A percentile compares a stretch with the other conserved stretches of the same genome.
Conservation (phyloP, 1,139 yeast genomes). For the Yamadazyma blattariae region DNA sequence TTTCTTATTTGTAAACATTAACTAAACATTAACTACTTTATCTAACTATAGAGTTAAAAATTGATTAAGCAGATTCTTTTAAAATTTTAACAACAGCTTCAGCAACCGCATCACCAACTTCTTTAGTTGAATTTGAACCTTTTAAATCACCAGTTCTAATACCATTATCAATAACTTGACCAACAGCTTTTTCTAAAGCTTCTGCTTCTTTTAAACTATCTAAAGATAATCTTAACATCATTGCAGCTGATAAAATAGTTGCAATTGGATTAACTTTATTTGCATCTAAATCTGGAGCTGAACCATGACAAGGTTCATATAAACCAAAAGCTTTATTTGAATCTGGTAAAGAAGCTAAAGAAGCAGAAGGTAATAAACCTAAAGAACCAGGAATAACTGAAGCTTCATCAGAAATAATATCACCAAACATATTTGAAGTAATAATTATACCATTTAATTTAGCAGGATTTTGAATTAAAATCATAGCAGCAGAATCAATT, state of each 20-base stretch:
- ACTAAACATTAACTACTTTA: too few relatives aligned
- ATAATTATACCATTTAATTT: conserved; percentile 87
- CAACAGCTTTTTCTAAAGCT: conserved; percentile 87
- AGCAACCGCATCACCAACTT: conserved; percentile 92
- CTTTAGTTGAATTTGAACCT: conserved; percentile 74
- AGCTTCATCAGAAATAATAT: conserved; percentile 95
- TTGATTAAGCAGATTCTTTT: conserved; percentile 2
- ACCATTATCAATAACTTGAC: conserved; percentile 74
- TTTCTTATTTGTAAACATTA: too few relatives aligned
- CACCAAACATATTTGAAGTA: conserved; percentile 97
- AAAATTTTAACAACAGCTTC: conserved; percentile 64
- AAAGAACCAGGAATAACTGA: conserved; percentile 96
- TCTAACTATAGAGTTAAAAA: too few relatives aligned
- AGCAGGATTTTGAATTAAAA: conserved; percentile 85
- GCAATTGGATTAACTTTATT: conserved; percentile 95
- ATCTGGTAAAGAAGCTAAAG: conserved; percentile 93
- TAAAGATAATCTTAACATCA: conserved; percentile 92
- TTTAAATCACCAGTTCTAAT: conserved; percentile 89
- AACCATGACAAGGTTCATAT: conserved; percentile 98
- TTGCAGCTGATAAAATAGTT: conserved; percentile 89
- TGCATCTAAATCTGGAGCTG: conserved; percentile 89
- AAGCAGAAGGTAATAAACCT: conserved; percentile 94
- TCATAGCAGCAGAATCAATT: conserved; percentile 98
- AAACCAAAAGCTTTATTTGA: conserved; percentile 91
- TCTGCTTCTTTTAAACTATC: conserved; percentile 80